Percentiles rank a stretch among this genome's conserved stretches.
phyloP scores from a whole-genome alignment of 192 early-diverging fungal genomes.

The Podila minutissima region DNA sequence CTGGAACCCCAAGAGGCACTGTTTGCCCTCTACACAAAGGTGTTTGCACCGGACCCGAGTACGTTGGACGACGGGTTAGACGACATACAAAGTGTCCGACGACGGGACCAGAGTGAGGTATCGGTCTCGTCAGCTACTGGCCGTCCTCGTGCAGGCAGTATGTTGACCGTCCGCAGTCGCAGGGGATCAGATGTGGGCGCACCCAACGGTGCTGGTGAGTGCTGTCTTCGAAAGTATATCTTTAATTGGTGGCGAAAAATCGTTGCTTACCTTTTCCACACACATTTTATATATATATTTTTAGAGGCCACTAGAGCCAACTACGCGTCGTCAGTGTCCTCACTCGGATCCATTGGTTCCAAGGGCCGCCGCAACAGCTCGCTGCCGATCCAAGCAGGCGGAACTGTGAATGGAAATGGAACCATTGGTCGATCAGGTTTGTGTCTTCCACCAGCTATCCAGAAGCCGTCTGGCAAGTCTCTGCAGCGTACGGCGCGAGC shows the following conservation, averaged over 20 bases:
- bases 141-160: slow-evolving; percentile 35
- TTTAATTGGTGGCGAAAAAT: background rate
- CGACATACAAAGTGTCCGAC: slow-evolving; percentile 27
- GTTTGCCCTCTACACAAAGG: slow-evolving; percentile 71
- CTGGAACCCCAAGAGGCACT: slow-evolving; percentile 66
- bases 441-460: slow-evolving; percentile 32
- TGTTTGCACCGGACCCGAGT: slow-evolving; percentile 48
- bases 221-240: background rate
- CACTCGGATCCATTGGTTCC: slow-evolving; percentile 34
- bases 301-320: slow-evolving; percentile 49
- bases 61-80: slow-evolving; percentile 37
- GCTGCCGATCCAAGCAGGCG: background rate
- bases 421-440: slow-evolving; percentile 32
- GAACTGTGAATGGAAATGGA: background rate
- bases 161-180: slow-evolving; percentile 28
- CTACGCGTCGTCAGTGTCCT: slow-evolving; percentile 54
- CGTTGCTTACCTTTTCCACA: too few relatives aligned
- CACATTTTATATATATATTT: background rate
- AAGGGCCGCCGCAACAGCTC: slow-evolving; percentile 20
- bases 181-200: slow-evolving; percentile 30
- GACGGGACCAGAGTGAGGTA: slow-evolving; percentile 24
- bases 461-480: slow-evolving; percentile 45
- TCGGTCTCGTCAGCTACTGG: background rate
- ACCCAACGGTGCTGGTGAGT: slow-evolving; percentile 36
- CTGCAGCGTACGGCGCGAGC: slow-evolving; percentile 54